Conservation (phyloP, 306 rosid genomes). For the Abrus precatorius region DNA sequence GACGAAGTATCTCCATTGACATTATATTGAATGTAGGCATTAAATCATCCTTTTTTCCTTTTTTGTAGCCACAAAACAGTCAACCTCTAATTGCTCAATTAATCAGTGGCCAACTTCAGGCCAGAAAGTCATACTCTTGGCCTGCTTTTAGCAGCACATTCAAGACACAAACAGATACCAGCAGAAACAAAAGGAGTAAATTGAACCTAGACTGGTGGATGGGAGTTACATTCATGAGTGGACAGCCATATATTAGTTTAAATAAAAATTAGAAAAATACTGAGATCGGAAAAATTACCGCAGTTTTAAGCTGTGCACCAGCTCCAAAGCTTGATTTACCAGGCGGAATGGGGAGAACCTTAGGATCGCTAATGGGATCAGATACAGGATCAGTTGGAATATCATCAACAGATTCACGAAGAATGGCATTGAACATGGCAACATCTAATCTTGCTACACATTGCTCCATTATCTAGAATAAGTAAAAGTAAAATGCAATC, state of each 20-base stretch:
- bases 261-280: neutral
- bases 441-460: slow-evolving; percentile 92
- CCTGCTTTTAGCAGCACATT: slow-evolving; percentile 20
- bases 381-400: slow-evolving; percentile 97
- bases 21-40: slow-evolving; percentile 13
- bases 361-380: slow-evolving; percentile 88
- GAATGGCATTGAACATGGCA: slow-evolving; percentile 99
- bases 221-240: slow-evolving; percentile 20
- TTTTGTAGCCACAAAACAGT: neutral
- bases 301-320: slow-evolving; percentile 93
- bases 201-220: neutral
- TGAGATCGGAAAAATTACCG: slow-evolving; percentile 61
- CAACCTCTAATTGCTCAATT: slow-evolving; percentile 13
- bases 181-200: slow-evolving; percentile 26
- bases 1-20: neutral
- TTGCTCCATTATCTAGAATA: slow-evolving; percentile 91
- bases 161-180: neutral
- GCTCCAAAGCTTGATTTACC: slow-evolving; percentile 92
- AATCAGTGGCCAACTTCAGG: neutral
- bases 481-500: slow-evolving; percentile 29
- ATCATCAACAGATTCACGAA: slow-evolving; percentile 89
- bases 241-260: slow-evolving; percentile 15
- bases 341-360: slow-evolving; percentile 83
- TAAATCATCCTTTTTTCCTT: neutral
- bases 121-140: neutral